Conservation (phyloP, 495 filamentous ascomycete species). For the Polyplosphaeria fusca region DNA sequence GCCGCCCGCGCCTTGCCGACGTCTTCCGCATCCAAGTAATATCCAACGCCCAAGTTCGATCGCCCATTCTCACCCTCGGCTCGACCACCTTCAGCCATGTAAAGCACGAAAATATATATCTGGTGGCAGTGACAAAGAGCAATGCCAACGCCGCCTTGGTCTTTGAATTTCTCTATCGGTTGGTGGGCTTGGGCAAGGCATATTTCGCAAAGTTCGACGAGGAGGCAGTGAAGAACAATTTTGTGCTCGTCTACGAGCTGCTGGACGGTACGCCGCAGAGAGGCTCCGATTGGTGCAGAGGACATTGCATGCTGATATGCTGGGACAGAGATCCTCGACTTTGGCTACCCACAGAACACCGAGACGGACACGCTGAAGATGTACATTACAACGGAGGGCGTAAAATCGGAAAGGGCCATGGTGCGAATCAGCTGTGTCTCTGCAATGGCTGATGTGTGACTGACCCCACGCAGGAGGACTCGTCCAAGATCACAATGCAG, state of each 20-base stretch:
- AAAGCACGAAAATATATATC: slow-evolving; percentile 98
- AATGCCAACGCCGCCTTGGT: slow-evolving; percentile 99
- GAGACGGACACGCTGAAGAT: slow-evolving; percentile 99
- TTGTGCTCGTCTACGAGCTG: slow-evolving; percentile 97
- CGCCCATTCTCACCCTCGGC: slow-evolving; percentile 93
- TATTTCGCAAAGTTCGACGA: slow-evolving; percentile 99
- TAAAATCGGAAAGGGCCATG: slow-evolving; percentile 89
- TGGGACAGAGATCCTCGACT: slow-evolving; percentile 90
- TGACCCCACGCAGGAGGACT: slow-evolving; percentile 61
- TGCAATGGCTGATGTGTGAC: background rate
- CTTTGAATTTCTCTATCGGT: slow-evolving; percentile 94
- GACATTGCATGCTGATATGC: background rate
- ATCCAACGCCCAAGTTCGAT: slow-evolving; percentile 95
- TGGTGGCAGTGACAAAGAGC: slow-evolving; percentile 97
- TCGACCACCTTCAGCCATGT: slow-evolving; percentile 99
- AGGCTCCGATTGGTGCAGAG: no score
- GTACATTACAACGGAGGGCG: slow-evolving; percentile 99
- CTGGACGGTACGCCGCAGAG: slow-evolving; percentile 72
- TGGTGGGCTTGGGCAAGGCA: slow-evolving; percentile 83
- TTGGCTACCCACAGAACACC: slow-evolving; percentile 98
- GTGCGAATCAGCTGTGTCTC: slow-evolving; percentile 13
- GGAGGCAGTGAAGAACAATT: slow-evolving; percentile 99
- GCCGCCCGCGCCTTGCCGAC: slow-evolving; percentile 91
- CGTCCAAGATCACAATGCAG: slow-evolving; percentile 97
- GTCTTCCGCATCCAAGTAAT: slow-evolving; percentile 99